These are phyloP conservation scores for Ustilago bromivora DNA, from an alignment of 1,284 basidiomycete genomes.

Conservation along the genomic window DNA sequence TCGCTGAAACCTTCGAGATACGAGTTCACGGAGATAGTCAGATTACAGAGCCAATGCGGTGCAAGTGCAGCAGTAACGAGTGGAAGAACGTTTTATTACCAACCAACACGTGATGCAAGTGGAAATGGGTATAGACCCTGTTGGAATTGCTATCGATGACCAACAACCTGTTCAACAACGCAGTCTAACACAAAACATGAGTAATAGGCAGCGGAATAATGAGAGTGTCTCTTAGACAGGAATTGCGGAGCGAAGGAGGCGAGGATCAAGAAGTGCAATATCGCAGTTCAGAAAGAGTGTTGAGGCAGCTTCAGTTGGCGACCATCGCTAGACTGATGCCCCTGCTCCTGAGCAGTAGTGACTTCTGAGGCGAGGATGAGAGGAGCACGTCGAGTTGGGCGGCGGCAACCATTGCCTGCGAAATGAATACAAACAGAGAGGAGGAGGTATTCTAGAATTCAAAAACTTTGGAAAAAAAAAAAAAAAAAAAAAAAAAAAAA, in stretches of 20 bases:
- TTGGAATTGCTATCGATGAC: too few species aligned
- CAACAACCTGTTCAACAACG: too few species aligned
- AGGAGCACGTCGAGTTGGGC: neutral
- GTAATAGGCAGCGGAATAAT: too few species aligned
- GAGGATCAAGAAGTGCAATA: neutral
- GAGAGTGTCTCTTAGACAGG: neutral
- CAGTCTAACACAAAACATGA: too few species aligned
- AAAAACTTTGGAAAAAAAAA: too few species aligned
- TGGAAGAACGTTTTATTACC: neutral
- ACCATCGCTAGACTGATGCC: neutral
- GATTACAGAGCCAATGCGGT: neutral
- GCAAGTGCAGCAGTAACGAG: neutral
- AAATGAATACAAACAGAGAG: neutral
- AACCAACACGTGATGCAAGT: too few species aligned
- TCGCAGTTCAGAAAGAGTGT: neutral
- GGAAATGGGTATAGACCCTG: too few species aligned
- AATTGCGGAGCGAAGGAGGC: neutral
- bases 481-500: too few species aligned
- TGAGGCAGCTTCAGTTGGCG: neutral
- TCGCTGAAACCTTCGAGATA: neutral
- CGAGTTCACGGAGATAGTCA: neutral
- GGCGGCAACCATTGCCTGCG: neutral
- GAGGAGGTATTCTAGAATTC: neutral
- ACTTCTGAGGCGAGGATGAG: neutral
- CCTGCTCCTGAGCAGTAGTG: conserved; percentile 4